These are phyloP conservation scores for Phytophthora syringae DNA, from an alignment of 352 stramenopile genomes.

Conservation along the genomic window DNA sequence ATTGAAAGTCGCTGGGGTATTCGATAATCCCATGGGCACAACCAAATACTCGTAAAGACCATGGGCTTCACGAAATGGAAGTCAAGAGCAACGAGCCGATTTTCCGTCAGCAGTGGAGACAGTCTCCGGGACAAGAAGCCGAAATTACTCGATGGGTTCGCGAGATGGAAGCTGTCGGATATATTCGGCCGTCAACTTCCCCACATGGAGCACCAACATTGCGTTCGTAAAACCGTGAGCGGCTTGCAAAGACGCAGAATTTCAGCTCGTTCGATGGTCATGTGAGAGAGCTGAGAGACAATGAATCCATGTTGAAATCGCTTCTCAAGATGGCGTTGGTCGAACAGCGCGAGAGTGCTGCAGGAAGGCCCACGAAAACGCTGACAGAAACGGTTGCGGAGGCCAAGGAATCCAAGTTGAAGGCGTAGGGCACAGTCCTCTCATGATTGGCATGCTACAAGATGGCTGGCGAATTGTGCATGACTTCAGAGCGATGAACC, in stretches of 20 bases:
- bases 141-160: not conserved
- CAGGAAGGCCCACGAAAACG: too few relatives aligned
- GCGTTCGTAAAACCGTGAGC: constrained; percentile 35
- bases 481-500: constrained; percentile 25
- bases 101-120: not conserved
- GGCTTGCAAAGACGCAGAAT: too few relatives aligned
- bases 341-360: too few relatives aligned
- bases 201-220: constrained; percentile 16
- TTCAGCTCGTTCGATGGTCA: too few relatives aligned
- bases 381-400: too few relatives aligned
- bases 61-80: constrained; percentile 2
- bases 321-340: too few relatives aligned
- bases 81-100: not conserved
- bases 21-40: constrained; percentile 28
- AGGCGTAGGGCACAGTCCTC: too few relatives aligned
- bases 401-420: too few relatives aligned
- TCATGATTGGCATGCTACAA: too few relatives aligned
- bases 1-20: constrained; percentile 13
- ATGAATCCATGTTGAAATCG: too few relatives aligned
- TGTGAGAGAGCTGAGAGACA: too few relatives aligned
- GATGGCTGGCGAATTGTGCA: constrained; percentile 41
- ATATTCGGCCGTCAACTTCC: constrained; percentile 2
- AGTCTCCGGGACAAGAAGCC: not conserved
- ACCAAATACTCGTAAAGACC: constrained; percentile 30
- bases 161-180: not conserved